Conservation (phyloP, 2,329 filamentous ascomycete genomes). For the Blumeriella jaapii region DNA sequence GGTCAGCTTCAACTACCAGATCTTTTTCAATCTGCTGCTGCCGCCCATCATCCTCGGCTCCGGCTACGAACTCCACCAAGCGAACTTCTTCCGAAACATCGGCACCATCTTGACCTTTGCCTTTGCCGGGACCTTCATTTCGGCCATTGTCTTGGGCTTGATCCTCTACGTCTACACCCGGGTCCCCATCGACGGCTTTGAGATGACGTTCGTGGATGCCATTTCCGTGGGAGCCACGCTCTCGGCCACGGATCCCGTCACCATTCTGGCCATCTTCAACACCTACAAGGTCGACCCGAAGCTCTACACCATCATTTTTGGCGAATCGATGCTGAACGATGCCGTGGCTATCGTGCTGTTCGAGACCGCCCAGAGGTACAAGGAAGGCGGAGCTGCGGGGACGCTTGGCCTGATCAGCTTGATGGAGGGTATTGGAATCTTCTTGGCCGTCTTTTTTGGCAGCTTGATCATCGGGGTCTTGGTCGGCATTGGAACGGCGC, state of each 20-base stretch:
- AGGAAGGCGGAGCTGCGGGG: conserved; percentile 55
- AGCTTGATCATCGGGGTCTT: conserved; percentile 81
- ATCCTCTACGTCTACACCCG: conserved; percentile 84
- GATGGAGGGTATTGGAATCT: conserved; percentile 85
- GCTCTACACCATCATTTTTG: conserved; percentile 96
- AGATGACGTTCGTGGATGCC: conserved; percentile 86
- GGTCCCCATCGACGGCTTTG: conserved; percentile 73
- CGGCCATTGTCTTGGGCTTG: conserved; percentile 82
- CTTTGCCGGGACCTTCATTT: conserved; percentile 94
- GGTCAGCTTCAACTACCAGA: conserved; percentile 96
- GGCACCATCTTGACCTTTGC: conserved; percentile 96
- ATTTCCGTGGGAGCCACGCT: conserved; percentile 94
- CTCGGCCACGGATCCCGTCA: conserved; percentile 93
- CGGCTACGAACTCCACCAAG: conserved; percentile 94
- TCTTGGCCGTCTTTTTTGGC: conserved; percentile 92
- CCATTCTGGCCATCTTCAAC: conserved; percentile 97
- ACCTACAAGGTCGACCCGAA: conserved; percentile 99
- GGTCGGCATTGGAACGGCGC: conserved; percentile 76
- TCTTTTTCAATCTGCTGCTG: conserved; percentile 98
- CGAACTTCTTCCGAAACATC: conserved; percentile 98
- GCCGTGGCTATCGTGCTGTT: conserved; percentile 98
- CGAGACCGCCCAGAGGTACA: conserved; percentile 92
- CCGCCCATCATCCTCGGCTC: conserved; percentile 96
- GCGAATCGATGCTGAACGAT: conserved; percentile 95
- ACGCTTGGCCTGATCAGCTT: conserved; percentile 70